These are phyloP conservation scores for Monilinia laxa DNA, from an alignment of 2,329 filamentous ascomycete genomes.

Conservation along the genomic window DNA sequence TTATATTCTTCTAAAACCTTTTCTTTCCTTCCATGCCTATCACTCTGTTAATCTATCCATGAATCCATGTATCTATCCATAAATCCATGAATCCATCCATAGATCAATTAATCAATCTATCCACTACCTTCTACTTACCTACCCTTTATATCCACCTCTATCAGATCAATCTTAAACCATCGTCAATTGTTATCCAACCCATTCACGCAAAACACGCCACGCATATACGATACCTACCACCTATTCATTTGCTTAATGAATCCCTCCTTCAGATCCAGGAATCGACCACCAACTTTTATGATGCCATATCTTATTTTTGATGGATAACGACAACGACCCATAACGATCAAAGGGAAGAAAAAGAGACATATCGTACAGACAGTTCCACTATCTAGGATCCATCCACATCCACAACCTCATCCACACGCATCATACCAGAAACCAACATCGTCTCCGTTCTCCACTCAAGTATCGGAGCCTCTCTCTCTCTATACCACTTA, in stretches of 20 bases:
- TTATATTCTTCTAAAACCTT: neutral
- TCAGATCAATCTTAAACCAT: too few species aligned
- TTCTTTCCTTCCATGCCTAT: neutral
- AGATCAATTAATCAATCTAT: neutral
- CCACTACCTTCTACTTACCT: neutral
- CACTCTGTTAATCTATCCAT: neutral
- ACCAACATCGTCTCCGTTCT: slow-evolving; percentile 12
- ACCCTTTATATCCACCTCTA: too few species aligned
- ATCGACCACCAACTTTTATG: neutral
- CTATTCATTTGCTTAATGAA: too few species aligned
- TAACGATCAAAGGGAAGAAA: neutral
- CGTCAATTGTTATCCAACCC: too few species aligned
- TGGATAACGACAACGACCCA: slow-evolving; percentile 17
- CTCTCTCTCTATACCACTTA: too few species aligned
- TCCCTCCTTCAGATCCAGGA: neutral
- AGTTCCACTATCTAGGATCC: slow-evolving; percentile 6
- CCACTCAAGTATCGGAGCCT: slow-evolving; percentile 8
- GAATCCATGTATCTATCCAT: neutral
- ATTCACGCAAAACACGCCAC: too few species aligned
- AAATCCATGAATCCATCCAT: neutral
- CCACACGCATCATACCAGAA: neutral
- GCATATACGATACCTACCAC: too few species aligned
- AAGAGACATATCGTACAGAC: neutral
- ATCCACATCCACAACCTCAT: neutral
- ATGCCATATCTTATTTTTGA: neutral